Base-by-base conservation (phyloP, 257 asterid genomes). In the Nicotiana otophora region DNA sequence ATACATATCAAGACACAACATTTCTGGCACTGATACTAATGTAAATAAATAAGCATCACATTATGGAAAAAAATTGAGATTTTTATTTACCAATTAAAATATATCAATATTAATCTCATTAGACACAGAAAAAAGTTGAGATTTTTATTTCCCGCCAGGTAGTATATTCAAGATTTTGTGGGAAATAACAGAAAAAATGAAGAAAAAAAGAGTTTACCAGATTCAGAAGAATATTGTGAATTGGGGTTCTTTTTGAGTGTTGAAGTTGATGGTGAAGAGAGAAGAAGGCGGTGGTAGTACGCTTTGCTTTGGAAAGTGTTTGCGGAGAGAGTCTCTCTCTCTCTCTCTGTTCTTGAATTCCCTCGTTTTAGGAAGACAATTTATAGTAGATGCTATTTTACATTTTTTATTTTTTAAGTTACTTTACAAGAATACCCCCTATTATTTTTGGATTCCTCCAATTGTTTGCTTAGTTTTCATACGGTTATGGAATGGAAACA, bases 271-370 rank as follows among this genome's bases (percentile, higher is more conserved):
- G 83, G 78, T 14, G 65, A 60, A 42, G 82, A 54, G 82, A 78
- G 48, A 33, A 57, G 76, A 36, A 48, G 69, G 77, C 65, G 85
- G 65, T 76, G 62, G 81, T 16, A 20, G 76, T 36, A 39, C 34
- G 63, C 9, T 67, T 31, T 14, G 68, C 48, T 19, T 39, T 7
- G n/a, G 31, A 7, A 53, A 26, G 51, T 46, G 23, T 54, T 34
- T 31, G 28, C 9, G 75, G 64, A 51, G 58, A 53, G 34, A 3
- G 31, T 19, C 62, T 53, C 82, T 64, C 57, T 46, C 3, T 36
- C 68, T 30, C 69, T 82, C 33, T 54, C 69, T 58, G 64, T 74
- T 82, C 82, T 76, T 75, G 80, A 66, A 77, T 83, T 65, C 85
- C 85, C 82, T 76, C 76, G 68, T 83, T 60, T 66, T 26, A 36